phyloP scores from a whole-genome alignment of 345 rosid species.

The Eucalyptus lansdowneana region DNA sequence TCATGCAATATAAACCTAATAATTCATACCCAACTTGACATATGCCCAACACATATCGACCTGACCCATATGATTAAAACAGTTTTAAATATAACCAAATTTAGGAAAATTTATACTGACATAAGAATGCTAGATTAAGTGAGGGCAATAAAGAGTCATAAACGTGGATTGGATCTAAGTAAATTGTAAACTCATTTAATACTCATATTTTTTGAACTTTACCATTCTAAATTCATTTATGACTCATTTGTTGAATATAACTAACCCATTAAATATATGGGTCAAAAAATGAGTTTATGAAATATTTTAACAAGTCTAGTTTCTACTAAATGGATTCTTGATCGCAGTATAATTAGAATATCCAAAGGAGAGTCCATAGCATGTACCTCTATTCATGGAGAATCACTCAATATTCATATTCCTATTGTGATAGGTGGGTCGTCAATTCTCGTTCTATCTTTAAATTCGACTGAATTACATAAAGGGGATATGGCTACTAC shows the following conservation, averaged over 20 bases:
- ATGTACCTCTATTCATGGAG: not conserved
- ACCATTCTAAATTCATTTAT: too few species aligned
- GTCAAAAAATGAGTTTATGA: too few species aligned
- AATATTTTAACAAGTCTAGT: too few species aligned
- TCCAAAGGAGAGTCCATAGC: not conserved
- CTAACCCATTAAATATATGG: too few species aligned
- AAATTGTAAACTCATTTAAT: too few species aligned
- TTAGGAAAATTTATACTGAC: not conserved
- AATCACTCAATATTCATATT: not conserved
- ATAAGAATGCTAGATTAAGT: too few species aligned
- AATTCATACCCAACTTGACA: too few species aligned
- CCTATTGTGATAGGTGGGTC: not conserved
- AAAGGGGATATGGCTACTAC: not conserved
- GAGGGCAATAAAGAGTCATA: not conserved
- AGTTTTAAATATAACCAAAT: too few species aligned
- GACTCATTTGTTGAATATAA: accelerated
- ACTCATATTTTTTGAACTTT: too few species aligned
- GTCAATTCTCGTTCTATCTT: not conserved
- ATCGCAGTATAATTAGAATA: not conserved
- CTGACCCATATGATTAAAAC: too few species aligned
- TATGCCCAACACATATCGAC: not conserved
- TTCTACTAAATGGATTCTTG: too few species aligned
- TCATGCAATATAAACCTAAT: too few species aligned
- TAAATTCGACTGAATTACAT: not conserved
- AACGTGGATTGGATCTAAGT: accelerated